These are phyloP conservation scores for Plantago ovata DNA, from an alignment of 257 asterid genomes.

Conservation along the genomic window DNA sequence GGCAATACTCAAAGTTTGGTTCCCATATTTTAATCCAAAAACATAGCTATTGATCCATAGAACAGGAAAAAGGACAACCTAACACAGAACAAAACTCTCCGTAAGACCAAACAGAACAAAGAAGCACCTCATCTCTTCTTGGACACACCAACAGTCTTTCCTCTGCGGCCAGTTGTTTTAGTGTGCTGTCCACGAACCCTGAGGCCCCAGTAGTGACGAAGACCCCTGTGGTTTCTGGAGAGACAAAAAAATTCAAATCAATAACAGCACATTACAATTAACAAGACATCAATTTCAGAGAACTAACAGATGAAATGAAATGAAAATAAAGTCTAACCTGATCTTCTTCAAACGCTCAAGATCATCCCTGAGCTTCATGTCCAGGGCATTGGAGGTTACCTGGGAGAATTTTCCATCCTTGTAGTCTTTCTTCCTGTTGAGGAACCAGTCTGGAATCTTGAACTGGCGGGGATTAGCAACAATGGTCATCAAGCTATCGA, in stretches of 20 bases:
- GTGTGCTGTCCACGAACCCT: slow-evolving; percentile 98
- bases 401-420: slow-evolving; percentile 52
- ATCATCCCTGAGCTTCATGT: slow-evolving; percentile 62
- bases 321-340: slow-evolving; percentile 25
- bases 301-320: not conserved
- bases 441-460: slow-evolving; percentile 58
- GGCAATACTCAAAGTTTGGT: too few species aligned
- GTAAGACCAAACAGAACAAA: not conserved
- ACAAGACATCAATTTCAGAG: not conserved
- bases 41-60: slow-evolving; percentile 5
- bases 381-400: slow-evolving; percentile 52
- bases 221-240: slow-evolving; percentile 72
- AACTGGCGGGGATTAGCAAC: slow-evolving; percentile 53
- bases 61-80: slow-evolving; percentile 11
- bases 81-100: slow-evolving; percentile 12
- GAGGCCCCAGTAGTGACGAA: slow-evolving; percentile 94
- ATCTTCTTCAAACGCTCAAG: slow-evolving; percentile 60
- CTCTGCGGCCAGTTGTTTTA: slow-evolving; percentile 91
- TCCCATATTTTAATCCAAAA: too few species aligned
- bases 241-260: not conserved
- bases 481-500: slow-evolving; percentile 45
- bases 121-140: slow-evolving; percentile 64
- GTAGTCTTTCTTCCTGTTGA: slow-evolving; percentile 57
- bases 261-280: not conserved
- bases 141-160: slow-evolving; percentile 96